phyloP scores from a whole-genome alignment of 257 asterid species.

The Solanum appendiculatum region DNA sequence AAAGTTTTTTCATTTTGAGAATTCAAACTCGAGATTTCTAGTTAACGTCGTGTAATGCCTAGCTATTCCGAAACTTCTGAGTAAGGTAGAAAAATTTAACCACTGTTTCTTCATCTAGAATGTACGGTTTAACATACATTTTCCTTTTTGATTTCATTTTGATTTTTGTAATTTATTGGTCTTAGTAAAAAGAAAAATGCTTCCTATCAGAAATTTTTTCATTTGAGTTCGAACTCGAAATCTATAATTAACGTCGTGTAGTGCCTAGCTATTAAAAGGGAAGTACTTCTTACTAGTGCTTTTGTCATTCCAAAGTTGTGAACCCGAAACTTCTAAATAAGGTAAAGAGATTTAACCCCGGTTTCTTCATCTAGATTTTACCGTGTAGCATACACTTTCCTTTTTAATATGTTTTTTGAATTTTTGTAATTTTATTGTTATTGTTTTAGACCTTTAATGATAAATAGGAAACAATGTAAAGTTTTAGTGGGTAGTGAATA shows the following conservation, averaged over 20 bases:
- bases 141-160: background rate
- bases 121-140: background rate
- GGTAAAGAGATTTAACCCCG: background rate
- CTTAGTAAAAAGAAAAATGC: background rate
- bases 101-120: background rate
- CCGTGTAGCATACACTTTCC: background rate
- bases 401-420: background rate
- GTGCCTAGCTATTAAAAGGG: background rate
- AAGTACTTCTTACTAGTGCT: background rate
- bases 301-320: background rate
- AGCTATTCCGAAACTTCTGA: background rate
- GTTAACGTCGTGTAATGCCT: background rate
- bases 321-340: background rate
- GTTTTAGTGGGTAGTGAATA: background rate
- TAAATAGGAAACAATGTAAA: background rate
- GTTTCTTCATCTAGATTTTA: background rate
- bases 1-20: background rate
- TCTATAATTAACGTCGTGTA: background rate
- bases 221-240: background rate
- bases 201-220: background rate
- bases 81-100: background rate
- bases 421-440: background rate
- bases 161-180: background rate
- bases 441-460: background rate
- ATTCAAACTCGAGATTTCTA: background rate